phyloP scores from a whole-genome alignment of 2,329 filamentous ascomycete genomes.

The Pezicula rhizophila region DNA sequence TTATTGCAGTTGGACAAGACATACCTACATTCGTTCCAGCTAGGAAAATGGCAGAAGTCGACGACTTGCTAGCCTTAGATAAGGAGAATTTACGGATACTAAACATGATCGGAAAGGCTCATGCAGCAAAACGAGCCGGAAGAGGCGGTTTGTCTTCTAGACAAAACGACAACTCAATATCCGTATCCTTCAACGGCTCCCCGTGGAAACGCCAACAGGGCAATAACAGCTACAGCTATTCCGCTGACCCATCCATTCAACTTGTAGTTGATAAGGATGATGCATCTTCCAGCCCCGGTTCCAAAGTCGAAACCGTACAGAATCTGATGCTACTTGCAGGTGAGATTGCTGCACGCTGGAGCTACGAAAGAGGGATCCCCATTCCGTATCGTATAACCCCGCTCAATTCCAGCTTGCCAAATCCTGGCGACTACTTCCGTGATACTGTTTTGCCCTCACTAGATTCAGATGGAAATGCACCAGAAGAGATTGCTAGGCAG shows the following conservation, averaged over 20 bases:
- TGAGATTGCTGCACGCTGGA: slow-evolving; percentile 57
- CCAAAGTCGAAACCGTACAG: slow-evolving; percentile 35
- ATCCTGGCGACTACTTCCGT: slow-evolving; percentile 19
- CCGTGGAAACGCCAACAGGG: slow-evolving; percentile 1
- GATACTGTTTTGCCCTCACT: slow-evolving; percentile 17
- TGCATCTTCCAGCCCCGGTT: slow-evolving; percentile 1
- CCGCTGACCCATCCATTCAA: slow-evolving; percentile 21
- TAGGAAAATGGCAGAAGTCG: slow-evolving; percentile 35
- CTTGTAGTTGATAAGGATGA: slow-evolving; percentile 7
- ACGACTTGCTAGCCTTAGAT: slow-evolving; percentile 37
- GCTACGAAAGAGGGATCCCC: slow-evolving; percentile 48
- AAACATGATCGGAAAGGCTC: slow-evolving; percentile 39
- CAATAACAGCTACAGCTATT: slow-evolving; percentile 4
- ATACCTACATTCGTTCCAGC: slow-evolving; percentile 17
- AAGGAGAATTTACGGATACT: slow-evolving; percentile 42
- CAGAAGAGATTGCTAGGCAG: slow-evolving; percentile 6
- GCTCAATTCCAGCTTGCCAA: slow-evolving; percentile 14
- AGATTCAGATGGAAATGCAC: slow-evolving; percentile 9
- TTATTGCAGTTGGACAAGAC: slow-evolving; percentile 11
- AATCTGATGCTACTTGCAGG: slow-evolving; percentile 56
- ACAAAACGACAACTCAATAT: slow-evolving; percentile 1
- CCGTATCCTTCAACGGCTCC: slow-evolving; percentile 11
- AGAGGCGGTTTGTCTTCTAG: slow-evolving; percentile 6
- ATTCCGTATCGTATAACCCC: slow-evolving; percentile 46
- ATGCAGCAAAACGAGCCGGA: slow-evolving; percentile 8